A percentile compares a stretch with the other conserved stretches of the same genome.
These are phyloP conservation scores for Crotalaria pallida DNA, from an alignment of 306 rosid species.

Conservation along the genomic window DNA sequence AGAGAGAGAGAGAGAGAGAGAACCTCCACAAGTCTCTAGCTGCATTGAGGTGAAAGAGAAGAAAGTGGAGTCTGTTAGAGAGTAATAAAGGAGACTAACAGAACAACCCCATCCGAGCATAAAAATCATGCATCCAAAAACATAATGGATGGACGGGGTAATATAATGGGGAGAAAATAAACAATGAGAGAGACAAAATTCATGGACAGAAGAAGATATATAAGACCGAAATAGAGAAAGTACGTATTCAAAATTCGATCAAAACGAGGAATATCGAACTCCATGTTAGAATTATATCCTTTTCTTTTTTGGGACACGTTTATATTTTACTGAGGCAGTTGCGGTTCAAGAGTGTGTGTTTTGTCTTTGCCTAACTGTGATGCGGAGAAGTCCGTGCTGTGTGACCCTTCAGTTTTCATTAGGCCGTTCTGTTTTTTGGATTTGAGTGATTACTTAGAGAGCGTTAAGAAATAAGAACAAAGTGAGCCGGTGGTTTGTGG, in stretches of 20 bases:
- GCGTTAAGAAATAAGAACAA: neutral
- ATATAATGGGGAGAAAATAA: neutral
- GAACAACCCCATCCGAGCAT: too few species aligned
- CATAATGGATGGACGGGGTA: neutral
- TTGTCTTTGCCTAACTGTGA: neutral
- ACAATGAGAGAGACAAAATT: conserved; percentile 13
- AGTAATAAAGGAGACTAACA: too few species aligned
- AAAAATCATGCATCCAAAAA: too few species aligned
- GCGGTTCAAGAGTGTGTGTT: neutral
- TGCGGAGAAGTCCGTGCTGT: neutral
- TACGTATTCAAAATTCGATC: conserved; percentile 31
- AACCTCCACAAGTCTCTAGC: conserved; percentile 26
- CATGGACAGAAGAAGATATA: neutral
- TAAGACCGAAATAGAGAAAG: neutral
- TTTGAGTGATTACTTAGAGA: neutral
- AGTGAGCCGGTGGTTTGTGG: neutral
- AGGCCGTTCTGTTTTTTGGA: neutral
- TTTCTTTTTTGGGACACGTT: conserved; percentile 5
- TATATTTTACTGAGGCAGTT: conserved; percentile 3
- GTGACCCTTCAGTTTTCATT: neutral
- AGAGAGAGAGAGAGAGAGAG: neutral
- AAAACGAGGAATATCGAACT: conserved; percentile 19
- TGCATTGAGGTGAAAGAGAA: conserved; percentile 24
- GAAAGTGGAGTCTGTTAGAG: neutral
- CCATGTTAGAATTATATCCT: conserved; percentile 2